Evolutionary conservation across 148 eudicot genomes (phyloP), one percentile per base, ranked within the genome.

Genomic region (Amaranthus hypochondriacus): DNA sequence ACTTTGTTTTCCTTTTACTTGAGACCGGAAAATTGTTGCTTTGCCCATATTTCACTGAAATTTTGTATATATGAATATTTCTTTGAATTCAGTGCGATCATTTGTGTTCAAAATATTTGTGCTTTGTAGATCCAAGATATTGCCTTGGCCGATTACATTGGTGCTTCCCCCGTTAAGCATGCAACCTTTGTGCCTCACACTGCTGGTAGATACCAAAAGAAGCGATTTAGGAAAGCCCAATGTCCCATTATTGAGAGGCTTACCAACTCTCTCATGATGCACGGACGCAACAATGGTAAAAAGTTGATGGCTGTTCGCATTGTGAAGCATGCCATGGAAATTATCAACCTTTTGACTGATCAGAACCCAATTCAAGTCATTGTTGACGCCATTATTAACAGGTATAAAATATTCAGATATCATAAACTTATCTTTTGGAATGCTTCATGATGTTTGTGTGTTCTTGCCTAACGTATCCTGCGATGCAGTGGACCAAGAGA

Each of bases 241-340:
- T 80, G 83, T 65, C 83, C 83, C 42, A 80, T 80, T 53, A 69
- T 80, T 48, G 83, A 80, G 79, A 66, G 83, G 49, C n/a, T 80
- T 48, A 80, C 83, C 51, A 80, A 80, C 75, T 71, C 83, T 43
- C 59, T 80, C 15, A 80, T 80, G 83, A 80, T 80, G 83, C 83
- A 80, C 50, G 83, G 83, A 0, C 79, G 79, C 39, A 80, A 80
- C 79, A 80, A 80, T 14, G 83, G 83, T 1, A 80, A 80, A 18
- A 80, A 80, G 79, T 15, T 80, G 47, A 75, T 80, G 83, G 83
- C 83, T 71, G 79, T 76, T 60, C 71, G 83, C 5, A 80, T 80
- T 53, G 53, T 80, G 1, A 80, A 80, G 79, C 83, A 80, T 49
- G 76, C 83, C 48, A 80, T 80, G 83, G 83, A 80, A 10, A 80